Base-by-base conservation (phyloP, 768 basidiomycete genomes). In the Podaxis mareebaensis region DNA sequence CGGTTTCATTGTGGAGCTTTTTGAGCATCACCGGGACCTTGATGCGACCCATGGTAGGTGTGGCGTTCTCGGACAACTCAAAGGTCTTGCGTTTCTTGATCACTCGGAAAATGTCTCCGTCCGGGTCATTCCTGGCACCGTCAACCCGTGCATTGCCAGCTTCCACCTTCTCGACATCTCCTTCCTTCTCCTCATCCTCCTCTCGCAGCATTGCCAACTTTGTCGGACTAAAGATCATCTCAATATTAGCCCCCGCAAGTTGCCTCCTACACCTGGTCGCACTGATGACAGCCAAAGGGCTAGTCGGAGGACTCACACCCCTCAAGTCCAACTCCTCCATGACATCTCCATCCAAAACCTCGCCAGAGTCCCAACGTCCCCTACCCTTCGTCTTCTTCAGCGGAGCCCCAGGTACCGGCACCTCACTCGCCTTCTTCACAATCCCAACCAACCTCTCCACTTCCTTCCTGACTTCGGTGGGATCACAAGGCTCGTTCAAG, bases 391-490 rank as follows among this genome's bases (percentile, higher is more conserved):
- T 75, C 7, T 67, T 63, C 17, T 75, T 73, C 65, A 74, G 76
- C 6, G 81, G 74, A 24, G 83, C 72, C 4, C 69, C 76, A 17
- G 81, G 77, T 8, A 77, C 72, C 20, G 72, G 70, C 15, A 26
- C 54, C 20, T 28, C 48, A 20, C 26, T 44, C 30, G 55, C 55
- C 24, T 39, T 68, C 53, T 74, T 67, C 38, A 77, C 67, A 24
- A 91, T 79, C 2, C 88, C 89, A 53, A 89, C 87, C 49, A 90
- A 60, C 42, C 80, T 74, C 69, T 90, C 89, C 62, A 92, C 83
- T 8, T 77, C 77, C 59, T 74, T 72, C 40, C 85, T 82, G 60
- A 92, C 83, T 55, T 78, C 76, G 11, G 67, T 65, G n/a, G 76
- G 75, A 44, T 73, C 69, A 24, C 72, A 69, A 3, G 54, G 36